A percentile compares a stretch with the other conserved stretches of the same genome.
These are phyloP conservation scores for Yamadazyma triangularis DNA, from an alignment of 1,139 yeast genomes.

Conservation along the genomic window DNA sequence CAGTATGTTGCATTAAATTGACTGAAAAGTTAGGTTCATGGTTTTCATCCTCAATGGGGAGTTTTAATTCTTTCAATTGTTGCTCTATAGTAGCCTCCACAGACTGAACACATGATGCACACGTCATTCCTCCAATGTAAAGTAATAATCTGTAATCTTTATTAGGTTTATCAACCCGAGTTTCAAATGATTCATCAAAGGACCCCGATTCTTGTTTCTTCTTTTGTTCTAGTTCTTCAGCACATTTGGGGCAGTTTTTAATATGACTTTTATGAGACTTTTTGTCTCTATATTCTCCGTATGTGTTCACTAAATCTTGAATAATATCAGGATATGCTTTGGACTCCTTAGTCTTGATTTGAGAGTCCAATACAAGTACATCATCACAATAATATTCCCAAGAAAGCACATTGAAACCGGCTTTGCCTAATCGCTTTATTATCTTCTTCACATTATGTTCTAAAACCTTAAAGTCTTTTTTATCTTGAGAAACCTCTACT, in stretches of 20 bases:
- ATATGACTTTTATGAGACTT: constrained; percentile 19
- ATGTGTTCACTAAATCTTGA: constrained; percentile 11
- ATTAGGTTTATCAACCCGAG: constrained; percentile 23
- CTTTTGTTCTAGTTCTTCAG: constrained; percentile 9
- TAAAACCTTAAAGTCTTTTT: constrained; percentile 5
- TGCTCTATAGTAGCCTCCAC: constrained; percentile 42
- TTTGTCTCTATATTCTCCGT: constrained; percentile 8
- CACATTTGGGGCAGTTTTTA: constrained; percentile 30
- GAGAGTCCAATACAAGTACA: constrained; percentile 11
- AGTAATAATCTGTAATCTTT: constrained; percentile 47
- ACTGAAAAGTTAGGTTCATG: constrained; percentile 33
- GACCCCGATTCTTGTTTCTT: neutral
- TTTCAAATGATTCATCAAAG: constrained; percentile 15
- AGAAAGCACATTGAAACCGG: constrained; percentile 29
- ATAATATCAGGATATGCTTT: neutral
- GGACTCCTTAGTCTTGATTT: neutral
- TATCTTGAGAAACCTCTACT: constrained; percentile 18
- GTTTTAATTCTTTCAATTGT: constrained; percentile 17
- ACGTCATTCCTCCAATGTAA: constrained; percentile 62
- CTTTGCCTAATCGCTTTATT: constrained; percentile 16
- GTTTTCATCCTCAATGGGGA: constrained; percentile 4
- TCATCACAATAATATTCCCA: constrained; percentile 28
- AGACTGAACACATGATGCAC: constrained; percentile 53
- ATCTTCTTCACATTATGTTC: constrained; percentile 18
- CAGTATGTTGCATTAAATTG: constrained; percentile 39